Conservation (phyloP, 768 basidiomycete genomes). For the Termitomyces sp. region DNA sequence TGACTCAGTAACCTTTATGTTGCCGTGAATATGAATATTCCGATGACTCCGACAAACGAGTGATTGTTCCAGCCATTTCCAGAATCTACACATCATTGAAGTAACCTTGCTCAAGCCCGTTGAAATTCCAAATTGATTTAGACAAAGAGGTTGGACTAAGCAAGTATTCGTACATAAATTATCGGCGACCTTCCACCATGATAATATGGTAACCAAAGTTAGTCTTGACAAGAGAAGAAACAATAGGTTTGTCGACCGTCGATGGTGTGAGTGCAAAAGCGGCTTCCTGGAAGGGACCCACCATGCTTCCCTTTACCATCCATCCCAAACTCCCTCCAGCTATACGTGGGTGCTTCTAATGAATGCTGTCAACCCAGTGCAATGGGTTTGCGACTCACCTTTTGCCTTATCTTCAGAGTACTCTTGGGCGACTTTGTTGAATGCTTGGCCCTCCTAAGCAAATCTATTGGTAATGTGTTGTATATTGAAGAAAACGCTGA, state of each 20-base stretch:
- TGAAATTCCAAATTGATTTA: background rate
- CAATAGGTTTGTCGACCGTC: slow-evolving; percentile 69
- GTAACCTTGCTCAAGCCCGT: background rate
- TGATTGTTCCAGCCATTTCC: too few relatives aligned
- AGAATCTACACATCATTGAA: too few relatives aligned
- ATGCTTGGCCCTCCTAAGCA: slow-evolving; percentile 63
- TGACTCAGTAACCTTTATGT: too few relatives aligned
- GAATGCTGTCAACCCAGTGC: background rate
- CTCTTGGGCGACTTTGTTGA: slow-evolving; percentile 86
- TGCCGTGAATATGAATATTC: too few relatives aligned
- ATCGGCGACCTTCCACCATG: slow-evolving; percentile 83
- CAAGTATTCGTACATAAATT: slow-evolving; percentile 12
- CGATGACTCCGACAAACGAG: too few relatives aligned
- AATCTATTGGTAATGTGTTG: background rate
- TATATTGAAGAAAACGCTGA: slow-evolving; percentile 3
- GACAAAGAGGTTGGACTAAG: background rate
- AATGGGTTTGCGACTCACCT: slow-evolving; percentile 32
- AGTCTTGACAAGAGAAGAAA: slow-evolving; percentile 75
- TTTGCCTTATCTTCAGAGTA: slow-evolving; percentile 92
- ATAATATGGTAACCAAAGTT: slow-evolving; percentile 85
- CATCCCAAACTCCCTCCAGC: slow-evolving; percentile 85
- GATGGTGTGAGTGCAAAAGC: slow-evolving; percentile 79
- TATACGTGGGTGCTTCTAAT: slow-evolving; percentile 19
- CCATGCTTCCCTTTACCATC: slow-evolving; percentile 87
- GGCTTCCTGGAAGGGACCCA: slow-evolving; percentile 85